phyloP scores from a whole-genome alignment of 208 protist genomes.

The Blechomonas ayalai region DNA sequence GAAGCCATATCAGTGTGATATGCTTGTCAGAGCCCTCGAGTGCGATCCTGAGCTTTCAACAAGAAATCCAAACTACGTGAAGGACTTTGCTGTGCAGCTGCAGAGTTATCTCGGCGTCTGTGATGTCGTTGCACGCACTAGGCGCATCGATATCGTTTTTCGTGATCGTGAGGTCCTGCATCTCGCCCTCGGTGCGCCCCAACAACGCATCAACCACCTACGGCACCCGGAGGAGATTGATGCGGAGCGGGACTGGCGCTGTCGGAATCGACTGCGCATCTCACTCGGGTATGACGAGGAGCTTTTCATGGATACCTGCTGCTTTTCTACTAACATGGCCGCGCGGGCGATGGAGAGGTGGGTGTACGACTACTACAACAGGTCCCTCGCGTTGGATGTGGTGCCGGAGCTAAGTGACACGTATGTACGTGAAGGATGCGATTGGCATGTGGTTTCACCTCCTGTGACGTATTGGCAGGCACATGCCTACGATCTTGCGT shows the following conservation, averaged over 20 bases:
- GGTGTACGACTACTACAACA: conserved; percentile 25
- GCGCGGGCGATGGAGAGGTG: conserved; percentile 57
- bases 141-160: conserved; percentile 64
- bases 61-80: conserved; percentile 5
- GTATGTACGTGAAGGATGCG: conserved; percentile 10
- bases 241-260: conserved; percentile 45
- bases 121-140: conserved; percentile 31
- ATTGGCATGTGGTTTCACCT: conserved; percentile 29
- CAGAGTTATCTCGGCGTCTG: conserved; percentile 57
- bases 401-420: conserved; percentile 7
- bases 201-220: conserved; percentile 15
- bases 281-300: conserved; percentile 83
- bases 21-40: conserved; percentile 59
- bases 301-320: conserved; percentile 45
- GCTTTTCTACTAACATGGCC: conserved; percentile 38
- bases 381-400: conserved; percentile 3
- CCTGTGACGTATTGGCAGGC: conserved; percentile 76
- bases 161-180: conserved; percentile 49
- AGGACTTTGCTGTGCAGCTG: conserved; percentile 34
- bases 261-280: conserved; percentile 72
- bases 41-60: conserved; percentile 42
- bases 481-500: conserved; percentile 40
- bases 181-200: conserved; percentile 63
- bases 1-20: conserved; percentile 76
- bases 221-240: conserved; percentile 21